These are phyloP conservation scores for Purshia tridentata DNA, from an alignment of 306 rosid genomes.

Conservation along the genomic window DNA sequence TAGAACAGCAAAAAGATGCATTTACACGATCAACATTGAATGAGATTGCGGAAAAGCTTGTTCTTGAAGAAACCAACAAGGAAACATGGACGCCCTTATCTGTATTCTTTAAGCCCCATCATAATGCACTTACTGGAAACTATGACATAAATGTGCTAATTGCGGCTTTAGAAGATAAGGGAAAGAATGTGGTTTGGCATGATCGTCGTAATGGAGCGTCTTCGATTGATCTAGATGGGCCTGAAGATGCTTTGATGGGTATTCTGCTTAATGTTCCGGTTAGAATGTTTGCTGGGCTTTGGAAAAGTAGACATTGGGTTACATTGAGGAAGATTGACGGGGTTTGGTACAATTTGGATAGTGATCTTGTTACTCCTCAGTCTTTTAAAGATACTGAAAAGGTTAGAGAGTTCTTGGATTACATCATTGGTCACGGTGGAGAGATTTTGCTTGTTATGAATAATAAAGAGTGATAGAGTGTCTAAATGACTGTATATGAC, in stretches of 20 bases:
- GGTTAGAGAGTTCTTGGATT: conserved; percentile 63
- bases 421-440: conserved; percentile 51
- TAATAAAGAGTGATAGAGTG: conserved; percentile 19
- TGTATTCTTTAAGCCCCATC: conserved; percentile 72
- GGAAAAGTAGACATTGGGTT: conserved; percentile 89
- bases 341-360: conserved; percentile 82
- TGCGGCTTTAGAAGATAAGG: conserved; percentile 69
- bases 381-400: conserved; percentile 48
- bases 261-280: conserved; percentile 68
- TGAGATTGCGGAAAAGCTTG: conserved; percentile 67
- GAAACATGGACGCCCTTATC: conserved; percentile 66
- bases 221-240: conserved; percentile 60
- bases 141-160: conserved; percentile 87
- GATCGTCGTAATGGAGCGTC: conserved; percentile 66
- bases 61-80: conserved; percentile 47
- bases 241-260: conserved; percentile 73
- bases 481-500: conserved; percentile 1
- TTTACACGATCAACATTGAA: conserved; percentile 63
- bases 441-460: conserved; percentile 86
- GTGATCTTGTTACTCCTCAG: conserved; percentile 66
- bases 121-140: conserved; percentile 76
- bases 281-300: conserved; percentile 64
- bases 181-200: conserved; percentile 78
- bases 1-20: conserved; percentile 59
- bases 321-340: conserved; percentile 64